A percentile compares a stretch with the other conserved stretches of the same genome.
These are phyloP conservation scores for Solanum commersonii DNA, from an alignment of 257 asterid species.

Conservation along the genomic window DNA sequence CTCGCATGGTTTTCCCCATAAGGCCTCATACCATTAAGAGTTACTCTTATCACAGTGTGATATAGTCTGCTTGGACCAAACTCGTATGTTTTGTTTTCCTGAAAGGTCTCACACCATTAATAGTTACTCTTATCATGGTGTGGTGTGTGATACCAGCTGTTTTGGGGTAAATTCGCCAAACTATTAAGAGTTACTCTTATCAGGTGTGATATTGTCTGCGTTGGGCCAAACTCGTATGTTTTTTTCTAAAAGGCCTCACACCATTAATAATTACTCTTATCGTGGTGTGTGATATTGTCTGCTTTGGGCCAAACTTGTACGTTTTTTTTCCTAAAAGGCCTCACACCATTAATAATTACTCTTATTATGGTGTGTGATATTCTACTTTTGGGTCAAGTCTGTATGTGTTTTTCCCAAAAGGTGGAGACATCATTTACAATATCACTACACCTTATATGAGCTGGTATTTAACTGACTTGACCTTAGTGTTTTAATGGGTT, in stretches of 20 bases:
- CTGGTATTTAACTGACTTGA: neutral
- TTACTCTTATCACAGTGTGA: neutral
- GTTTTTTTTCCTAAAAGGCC: no score
- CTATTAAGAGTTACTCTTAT: no score
- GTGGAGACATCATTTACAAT: neutral
- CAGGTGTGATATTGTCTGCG: neutral
- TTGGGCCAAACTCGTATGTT: neutral
- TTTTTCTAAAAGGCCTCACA: neutral
- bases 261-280: neutral
- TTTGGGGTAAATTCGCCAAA: neutral
- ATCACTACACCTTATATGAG: neutral
- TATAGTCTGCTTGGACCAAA: neutral
- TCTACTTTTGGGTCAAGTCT: neutral
- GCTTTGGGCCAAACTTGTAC: no score
- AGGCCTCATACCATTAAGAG: neutral
- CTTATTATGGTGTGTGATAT: neutral
- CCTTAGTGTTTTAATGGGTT: neutral
- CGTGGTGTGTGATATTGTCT: neutral
- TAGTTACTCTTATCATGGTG: neutral
- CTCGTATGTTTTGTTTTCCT: neutral
- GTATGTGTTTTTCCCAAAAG: neutral
- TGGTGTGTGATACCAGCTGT: neutral
- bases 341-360: no score
- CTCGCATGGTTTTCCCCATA: no score
- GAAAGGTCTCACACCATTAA: neutral